Base-by-base conservation (phyloP, 2,329 filamentous ascomycete genomes). In the Catunica adiposa region DNA sequence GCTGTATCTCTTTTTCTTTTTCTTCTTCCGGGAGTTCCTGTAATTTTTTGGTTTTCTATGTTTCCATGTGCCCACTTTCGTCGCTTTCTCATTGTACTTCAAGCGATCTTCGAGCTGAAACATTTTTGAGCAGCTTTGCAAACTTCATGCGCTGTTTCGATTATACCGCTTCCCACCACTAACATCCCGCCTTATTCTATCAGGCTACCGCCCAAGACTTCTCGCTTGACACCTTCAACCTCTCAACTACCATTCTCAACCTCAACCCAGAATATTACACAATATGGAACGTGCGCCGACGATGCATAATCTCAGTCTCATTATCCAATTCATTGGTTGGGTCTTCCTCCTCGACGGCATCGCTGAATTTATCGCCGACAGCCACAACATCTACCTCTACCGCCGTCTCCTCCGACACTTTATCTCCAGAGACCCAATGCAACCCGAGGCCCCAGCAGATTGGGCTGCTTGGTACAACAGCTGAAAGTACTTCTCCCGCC, bases 211-310 rank as follows among this genome's bases (percentile, higher is more conserved):
- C 72, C 53, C 66, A 65, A 59, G 69, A 76, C 61, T 76, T 73
- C 66, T 74, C 73, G 44, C 62, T 71, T 56, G 73, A 79, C 56
- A 77, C 80, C 42, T 78, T 89, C 62, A 70, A 77, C 60, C 76
- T 85, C 55, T 85, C 83, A 34, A 82, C 83, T n/a, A 80, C 79
- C 61, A 77, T 92, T 47, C 75, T 90, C 55, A 77, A 76, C 50
- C 77, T 83, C 63, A 94, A 94, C 67, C 87, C 87, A 25, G 87
- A 94, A 68, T 89, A 89, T 73, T 92, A 92, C 71, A 90, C 87
- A 56, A 77, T 88, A 76, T 94, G 87, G 87, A 94, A 94, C 74
- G 78, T 83, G 71, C 83, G 92, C 65, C 83, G 92, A 63, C 77
- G 78, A 64, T 82, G 78, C 69, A 73, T 83, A 75, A 77, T 70